phyloP scores from a whole-genome alignment of 768 basidiomycete species.

The Russula compacta region DNA sequence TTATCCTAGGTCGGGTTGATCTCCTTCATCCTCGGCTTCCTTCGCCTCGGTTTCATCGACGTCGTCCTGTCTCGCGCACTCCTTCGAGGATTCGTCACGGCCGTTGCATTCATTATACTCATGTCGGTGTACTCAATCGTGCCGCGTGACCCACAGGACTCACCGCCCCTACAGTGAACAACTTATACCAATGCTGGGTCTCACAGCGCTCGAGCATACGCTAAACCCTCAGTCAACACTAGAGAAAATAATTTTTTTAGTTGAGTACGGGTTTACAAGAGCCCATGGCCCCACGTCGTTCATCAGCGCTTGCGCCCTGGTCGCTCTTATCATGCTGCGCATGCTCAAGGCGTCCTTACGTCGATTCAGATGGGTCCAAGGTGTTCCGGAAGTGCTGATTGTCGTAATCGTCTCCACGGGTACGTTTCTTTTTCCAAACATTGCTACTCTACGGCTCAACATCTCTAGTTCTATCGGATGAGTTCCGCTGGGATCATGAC shows the following conservation, averaged over 20 bases:
- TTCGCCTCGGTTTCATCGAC: conserved; percentile 87
- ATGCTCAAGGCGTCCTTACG: conserved; percentile 49
- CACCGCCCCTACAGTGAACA: conserved; percentile 49
- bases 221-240: conserved; percentile 58
- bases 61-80: conserved; percentile 86
- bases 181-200: conserved; percentile 84
- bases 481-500: conserved; percentile 63
- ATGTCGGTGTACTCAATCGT: conserved; percentile 42
- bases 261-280: conserved; percentile 46
- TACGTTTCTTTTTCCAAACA: conserved; percentile 30
- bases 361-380: conserved; percentile 50
- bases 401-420: conserved; percentile 78
- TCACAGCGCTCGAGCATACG: conserved; percentile 44
- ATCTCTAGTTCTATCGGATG: conserved; percentile 51
- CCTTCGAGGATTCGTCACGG: conserved; percentile 79
- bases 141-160: background rate
- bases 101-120: conserved; percentile 77
- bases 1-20: conserved; percentile 64
- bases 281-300: conserved; percentile 58
- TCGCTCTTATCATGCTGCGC: conserved; percentile 53
- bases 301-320: conserved; percentile 66
- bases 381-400: conserved; percentile 83
- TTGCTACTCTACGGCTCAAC: background rate
- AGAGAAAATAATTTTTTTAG: conserved; percentile 70
- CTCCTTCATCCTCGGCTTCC: conserved; percentile 76